Conservation (phyloP, 2,329 filamentous ascomycete species). For the Mycocentrospora acerina region DNA sequence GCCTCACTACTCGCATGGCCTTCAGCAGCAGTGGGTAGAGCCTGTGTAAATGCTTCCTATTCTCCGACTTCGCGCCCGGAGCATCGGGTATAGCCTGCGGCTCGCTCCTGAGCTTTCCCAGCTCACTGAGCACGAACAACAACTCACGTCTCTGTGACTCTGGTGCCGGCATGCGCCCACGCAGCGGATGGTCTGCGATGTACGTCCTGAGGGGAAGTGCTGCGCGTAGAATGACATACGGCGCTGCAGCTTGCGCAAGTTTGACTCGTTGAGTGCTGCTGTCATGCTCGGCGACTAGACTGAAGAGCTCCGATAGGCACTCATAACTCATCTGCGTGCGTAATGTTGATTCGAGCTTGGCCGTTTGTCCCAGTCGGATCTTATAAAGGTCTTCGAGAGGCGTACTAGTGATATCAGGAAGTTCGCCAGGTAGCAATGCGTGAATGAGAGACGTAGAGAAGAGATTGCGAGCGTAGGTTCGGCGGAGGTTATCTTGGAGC, state of each 20-base stretch:
- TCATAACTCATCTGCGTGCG: constrained; percentile 76
- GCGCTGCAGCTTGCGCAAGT: constrained; percentile 74
- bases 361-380: constrained; percentile 70
- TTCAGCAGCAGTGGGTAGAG: constrained; percentile 76
- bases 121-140: constrained; percentile 65
- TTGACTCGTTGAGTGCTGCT: constrained; percentile 50
- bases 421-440: constrained; percentile 62
- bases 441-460: constrained; percentile 85
- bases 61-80: constrained; percentile 24
- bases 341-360: constrained; percentile 63
- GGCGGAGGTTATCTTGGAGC: constrained; percentile 68
- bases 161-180: constrained; percentile 87
- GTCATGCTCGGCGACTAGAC: constrained; percentile 56
- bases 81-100: constrained; percentile 65
- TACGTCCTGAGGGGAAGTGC: constrained; percentile 81
- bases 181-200: constrained; percentile 84
- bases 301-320: constrained; percentile 72
- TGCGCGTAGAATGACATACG: constrained; percentile 79
- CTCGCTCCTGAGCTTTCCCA: constrained; percentile 70
- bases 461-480: constrained; percentile 71
- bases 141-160: constrained; percentile 78
- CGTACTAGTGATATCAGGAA: constrained; percentile 51
- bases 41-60: constrained; percentile 73
- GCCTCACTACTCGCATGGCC: constrained; percentile 61
- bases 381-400: constrained; percentile 65